Evolutionary conservation across 2,329 filamentous ascomycete genomes (phyloP), one percentile per base, ranked within the genome.

Genomic region (Amphichorda felina): DNA sequence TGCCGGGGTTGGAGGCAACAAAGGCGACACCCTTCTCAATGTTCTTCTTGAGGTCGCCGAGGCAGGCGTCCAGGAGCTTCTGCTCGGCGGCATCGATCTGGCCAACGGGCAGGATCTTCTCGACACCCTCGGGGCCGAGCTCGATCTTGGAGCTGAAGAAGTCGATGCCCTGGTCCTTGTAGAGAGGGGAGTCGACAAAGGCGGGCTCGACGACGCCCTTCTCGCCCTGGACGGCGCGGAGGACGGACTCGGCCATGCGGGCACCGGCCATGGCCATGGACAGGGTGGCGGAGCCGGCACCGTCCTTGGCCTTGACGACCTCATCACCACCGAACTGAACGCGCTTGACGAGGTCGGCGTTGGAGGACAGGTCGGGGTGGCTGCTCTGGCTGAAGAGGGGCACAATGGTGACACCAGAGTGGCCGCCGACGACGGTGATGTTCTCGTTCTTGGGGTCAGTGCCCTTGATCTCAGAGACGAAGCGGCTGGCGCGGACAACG

Each of bases 311-410:
- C 79, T 95, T 77, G 69, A 96, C 89, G 50, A 96, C 89, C 79
- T 96, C 89, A 62, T 96, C 89, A 73, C 89, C 89, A 64, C 91
- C 89, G 62, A 96, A 96, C 72, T 96, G 89, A 56, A 96, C 91
- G 61, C 91, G 88, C 64, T 88, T 79, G 66, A 96, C 70, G 54
- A 96, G 85, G 43, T 74, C 72, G 55, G 77, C 70, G 63, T 87
- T 71, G 62, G 85, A 81, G 52, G 75, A 69, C 53, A 96, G 84
- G 55, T 84, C 77, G 53, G 80, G 70, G 77, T 94, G 83, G 64
- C 70, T 81, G 63, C 83, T 86, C 75, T 96, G 91, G 59, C 82
- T 89, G 70, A 98, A 87, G 52, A 98, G 82, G 45, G 91, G 91
- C 35, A 98, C 91, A 55, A 98, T 98, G 68, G 91, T 98, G 56